Conservation (phyloP, 2,329 filamentous ascomycete species). For the Trichocomaceae sp. region DNA sequence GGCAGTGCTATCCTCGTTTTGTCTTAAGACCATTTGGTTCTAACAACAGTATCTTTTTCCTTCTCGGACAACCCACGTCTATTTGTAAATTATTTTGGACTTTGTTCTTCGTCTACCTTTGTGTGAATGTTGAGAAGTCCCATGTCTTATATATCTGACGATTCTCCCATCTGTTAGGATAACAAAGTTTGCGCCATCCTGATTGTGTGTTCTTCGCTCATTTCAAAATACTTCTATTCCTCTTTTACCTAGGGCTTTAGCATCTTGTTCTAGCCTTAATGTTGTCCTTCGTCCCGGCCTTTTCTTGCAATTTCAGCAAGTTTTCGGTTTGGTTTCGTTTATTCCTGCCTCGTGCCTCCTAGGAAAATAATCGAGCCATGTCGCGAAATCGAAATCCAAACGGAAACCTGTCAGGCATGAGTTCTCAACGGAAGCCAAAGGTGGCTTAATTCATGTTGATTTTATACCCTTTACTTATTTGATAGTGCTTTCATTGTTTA, state of each 20-base stretch:
- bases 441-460: conserved; percentile 2
- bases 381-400: not conserved
- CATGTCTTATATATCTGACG: conserved; percentile 2
- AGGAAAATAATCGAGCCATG: too few species aligned
- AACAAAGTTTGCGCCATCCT: not conserved
- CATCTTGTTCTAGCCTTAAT: not conserved
- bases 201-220: not conserved
- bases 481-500: not conserved
- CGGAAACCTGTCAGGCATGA: not conserved
- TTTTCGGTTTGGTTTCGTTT: not conserved
- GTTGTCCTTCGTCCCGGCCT: too few species aligned
- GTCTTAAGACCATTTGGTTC: conserved; percentile 18
- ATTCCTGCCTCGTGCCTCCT: not conserved
- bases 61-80: not conserved
- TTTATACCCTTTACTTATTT: conserved; percentile 2
- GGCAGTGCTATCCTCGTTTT: conserved; percentile 44
- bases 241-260: not conserved
- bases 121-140: conserved; percentile 1
- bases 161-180: conserved; percentile 1
- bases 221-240: not conserved
- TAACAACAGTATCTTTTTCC: not conserved
- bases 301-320: too few species aligned
- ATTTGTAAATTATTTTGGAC: conserved; percentile 6
- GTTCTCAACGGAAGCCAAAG: conserved; percentile 3
- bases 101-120: conserved; percentile 3